Evolutionary conservation across 106 monocot genomes (phyloP).

Genomic region (Gastrodia elata): DNA sequence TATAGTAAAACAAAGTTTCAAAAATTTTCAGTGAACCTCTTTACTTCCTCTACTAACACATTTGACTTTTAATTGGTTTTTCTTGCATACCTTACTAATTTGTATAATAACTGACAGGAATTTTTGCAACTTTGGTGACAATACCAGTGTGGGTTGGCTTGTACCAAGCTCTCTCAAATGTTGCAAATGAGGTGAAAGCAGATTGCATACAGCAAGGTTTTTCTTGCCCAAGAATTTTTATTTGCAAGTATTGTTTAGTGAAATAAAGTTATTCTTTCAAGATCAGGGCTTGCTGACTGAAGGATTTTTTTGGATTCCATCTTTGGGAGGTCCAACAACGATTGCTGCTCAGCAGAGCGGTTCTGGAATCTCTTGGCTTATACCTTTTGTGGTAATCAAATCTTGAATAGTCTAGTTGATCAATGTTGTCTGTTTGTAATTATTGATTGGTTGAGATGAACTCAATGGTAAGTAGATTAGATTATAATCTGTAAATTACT

Average conservation of each 20-base stretch:
- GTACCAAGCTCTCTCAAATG: conserved; percentile 98
- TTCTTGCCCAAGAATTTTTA: not conserved
- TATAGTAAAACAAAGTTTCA: not conserved
- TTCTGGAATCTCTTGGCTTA: conserved; percentile 93
- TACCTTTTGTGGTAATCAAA: conserved; percentile 82
- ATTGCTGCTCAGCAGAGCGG: conserved; percentile 98
- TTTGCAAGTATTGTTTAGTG: not conserved
- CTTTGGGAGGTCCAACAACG: conserved; percentile 83
- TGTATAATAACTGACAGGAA: conserved; percentile 31
- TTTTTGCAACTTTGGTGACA: conserved; percentile 91
- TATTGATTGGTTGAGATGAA: not conserved
- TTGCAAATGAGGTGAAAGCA: conserved; percentile 80
- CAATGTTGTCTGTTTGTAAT: not conserved
- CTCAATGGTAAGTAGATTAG: not conserved
- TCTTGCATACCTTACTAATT: not conserved
- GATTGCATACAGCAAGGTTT: not conserved
- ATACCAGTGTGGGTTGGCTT: conserved; percentile 98
- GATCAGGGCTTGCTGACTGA: conserved; percentile 85
- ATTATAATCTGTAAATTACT: not conserved
- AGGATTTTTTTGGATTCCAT: conserved; percentile 99
- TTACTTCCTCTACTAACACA: not conserved
- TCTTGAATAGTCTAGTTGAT: conserved; percentile 3
- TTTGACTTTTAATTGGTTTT: not conserved
- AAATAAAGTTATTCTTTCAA: conserved; percentile 13
- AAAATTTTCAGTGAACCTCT: not conserved